A percentile compares a stretch with the other conserved stretches of the same genome.
Evolutionary conservation across 805 yeast genomes (phyloP).

Genomic region (Metschnikowia gelsemii): DNA sequence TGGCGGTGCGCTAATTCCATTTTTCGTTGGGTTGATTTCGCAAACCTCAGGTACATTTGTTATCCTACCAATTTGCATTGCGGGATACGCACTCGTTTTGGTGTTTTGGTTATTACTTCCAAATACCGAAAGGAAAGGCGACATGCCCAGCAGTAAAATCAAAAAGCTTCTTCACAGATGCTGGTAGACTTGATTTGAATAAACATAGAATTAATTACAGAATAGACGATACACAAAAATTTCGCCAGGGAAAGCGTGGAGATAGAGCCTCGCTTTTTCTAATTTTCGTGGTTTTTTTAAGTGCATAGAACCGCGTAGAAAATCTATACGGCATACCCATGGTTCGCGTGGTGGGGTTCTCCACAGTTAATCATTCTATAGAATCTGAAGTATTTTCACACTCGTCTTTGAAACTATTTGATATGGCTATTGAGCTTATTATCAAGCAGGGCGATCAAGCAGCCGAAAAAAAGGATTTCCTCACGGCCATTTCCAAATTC

Average conservation of each 20-base stretch:
- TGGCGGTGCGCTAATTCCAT: conserved; percentile 27
- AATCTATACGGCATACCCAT: neutral
- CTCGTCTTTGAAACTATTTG: neutral
- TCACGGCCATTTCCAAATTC: conserved; percentile 43
- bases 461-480: conserved; percentile 35
- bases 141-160: conserved; percentile 2
- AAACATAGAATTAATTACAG: too few relatives aligned
- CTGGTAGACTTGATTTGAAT: too few relatives aligned
- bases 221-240: neutral
- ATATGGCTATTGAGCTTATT: conserved; percentile 39
- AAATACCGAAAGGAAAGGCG: conserved; percentile 13
- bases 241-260: neutral
- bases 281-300: neutral
- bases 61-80: conserved; percentile 25
- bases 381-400: neutral
- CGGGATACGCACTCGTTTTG: conserved; percentile 19
- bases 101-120: conserved; percentile 22
- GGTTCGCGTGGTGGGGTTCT: conserved; percentile 2
- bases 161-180: conserved; percentile 3
- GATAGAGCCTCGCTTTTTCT: neutral
- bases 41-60: conserved; percentile 26
- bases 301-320: conserved; percentile 1
- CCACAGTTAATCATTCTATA: neutral
- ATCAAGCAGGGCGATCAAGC: conserved; percentile 37
- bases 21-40: conserved; percentile 24